phyloP scores from a whole-genome alignment of 2,329 filamentous ascomycete genomes.

The Fusarium proliferatum region DNA sequence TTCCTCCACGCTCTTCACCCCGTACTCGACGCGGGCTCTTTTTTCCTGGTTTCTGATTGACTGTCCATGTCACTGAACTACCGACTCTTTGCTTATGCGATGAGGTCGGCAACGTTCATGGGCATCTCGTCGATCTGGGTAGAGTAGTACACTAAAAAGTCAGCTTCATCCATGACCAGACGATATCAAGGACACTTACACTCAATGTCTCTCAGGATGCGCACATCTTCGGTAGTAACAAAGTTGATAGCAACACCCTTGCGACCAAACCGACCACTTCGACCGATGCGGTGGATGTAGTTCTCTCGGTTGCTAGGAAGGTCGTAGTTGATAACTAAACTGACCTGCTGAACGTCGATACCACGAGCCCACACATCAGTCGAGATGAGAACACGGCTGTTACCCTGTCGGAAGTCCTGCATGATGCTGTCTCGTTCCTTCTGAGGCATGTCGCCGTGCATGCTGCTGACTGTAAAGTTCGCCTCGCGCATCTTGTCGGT shows the following conservation, averaged over 20 bases:
- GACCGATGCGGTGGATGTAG: slow-evolving; percentile 98
- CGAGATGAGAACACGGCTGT: slow-evolving; percentile 94
- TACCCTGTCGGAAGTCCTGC: slow-evolving; percentile 98
- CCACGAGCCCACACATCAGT: slow-evolving; percentile 98
- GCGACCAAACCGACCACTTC: slow-evolving; percentile 93
- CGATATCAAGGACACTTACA: slow-evolving; percentile 64
- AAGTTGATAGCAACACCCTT: slow-evolving; percentile 99
- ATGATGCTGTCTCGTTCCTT: slow-evolving; percentile 99
- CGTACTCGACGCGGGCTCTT: slow-evolving; percentile 31
- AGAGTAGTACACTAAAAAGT: slow-evolving; percentile 82
- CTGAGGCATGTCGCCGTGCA: slow-evolving; percentile 99
- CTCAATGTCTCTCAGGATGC: slow-evolving; percentile 97
- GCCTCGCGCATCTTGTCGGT: slow-evolving; percentile 99
- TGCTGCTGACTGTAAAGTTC: slow-evolving; percentile 97
- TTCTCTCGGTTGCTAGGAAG: slow-evolving; percentile 98
- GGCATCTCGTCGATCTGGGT: slow-evolving; percentile 99
- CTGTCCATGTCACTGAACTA: background rate
- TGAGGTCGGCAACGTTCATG: slow-evolving; percentile 84
- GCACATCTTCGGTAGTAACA: slow-evolving; percentile 96
- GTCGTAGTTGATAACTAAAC: slow-evolving; percentile 98
- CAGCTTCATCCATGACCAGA: slow-evolving; percentile 42
- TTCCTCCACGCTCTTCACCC: slow-evolving; percentile 45
- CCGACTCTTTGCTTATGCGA: slow-evolving; percentile 53
- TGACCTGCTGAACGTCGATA: slow-evolving; percentile 99
- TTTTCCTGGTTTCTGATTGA: background rate